These are phyloP conservation scores for Wickerhamiella dianesei DNA, from an alignment of 805 yeast genomes.

Conservation along the genomic window DNA sequence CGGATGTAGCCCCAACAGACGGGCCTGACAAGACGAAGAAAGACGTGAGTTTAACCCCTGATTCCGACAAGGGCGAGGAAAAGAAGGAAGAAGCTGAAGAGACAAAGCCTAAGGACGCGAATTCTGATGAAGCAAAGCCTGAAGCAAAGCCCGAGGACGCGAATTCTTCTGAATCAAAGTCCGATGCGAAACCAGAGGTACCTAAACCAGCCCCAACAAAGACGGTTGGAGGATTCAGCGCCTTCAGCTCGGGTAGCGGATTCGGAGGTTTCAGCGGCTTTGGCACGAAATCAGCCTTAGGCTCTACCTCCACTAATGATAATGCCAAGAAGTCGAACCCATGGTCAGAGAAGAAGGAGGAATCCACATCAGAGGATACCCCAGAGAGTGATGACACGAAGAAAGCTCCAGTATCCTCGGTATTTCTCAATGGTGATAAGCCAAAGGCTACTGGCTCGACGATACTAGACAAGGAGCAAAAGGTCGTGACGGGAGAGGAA, in stretches of 20 bases:
- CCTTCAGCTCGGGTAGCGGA: neutral
- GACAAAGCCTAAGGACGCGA: no score
- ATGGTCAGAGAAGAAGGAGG: neutral
- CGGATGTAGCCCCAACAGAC: no score
- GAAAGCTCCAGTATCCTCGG: neutral
- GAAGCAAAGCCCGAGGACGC: no score
- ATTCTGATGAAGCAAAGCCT: no score
- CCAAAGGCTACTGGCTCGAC: neutral
- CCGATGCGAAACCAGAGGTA: no score
- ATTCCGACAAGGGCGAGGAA: no score
- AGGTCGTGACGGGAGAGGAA: constrained; percentile 71
- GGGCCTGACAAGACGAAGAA: no score
- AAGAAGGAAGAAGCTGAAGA: no score
- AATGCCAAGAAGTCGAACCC: neutral
- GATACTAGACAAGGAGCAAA: neutral
- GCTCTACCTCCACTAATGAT: neutral
- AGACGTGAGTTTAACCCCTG: no score
- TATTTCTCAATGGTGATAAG: neutral
- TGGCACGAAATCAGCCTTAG: neutral
- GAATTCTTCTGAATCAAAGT: no score
- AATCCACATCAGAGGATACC: neutral
- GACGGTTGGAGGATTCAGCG: constrained; percentile 1
- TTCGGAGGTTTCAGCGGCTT: neutral
- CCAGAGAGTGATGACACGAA: neutral
- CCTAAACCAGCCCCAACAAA: no score